Base-by-base conservation (phyloP, 768 basidiomycete species). In the Clitopilus hobsonii region DNA sequence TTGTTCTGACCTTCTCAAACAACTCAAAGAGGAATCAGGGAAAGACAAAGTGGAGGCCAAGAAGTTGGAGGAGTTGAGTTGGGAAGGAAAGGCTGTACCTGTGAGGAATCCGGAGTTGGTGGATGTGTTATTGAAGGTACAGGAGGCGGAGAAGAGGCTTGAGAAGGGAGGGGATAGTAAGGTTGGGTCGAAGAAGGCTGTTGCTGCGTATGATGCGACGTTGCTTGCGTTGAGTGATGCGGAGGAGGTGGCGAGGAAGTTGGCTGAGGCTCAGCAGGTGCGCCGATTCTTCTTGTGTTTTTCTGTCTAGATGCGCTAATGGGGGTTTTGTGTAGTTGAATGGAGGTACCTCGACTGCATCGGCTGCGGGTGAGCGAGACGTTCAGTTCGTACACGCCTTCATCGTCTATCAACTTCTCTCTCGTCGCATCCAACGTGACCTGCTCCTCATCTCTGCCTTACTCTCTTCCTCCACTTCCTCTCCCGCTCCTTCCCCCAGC, bases 51-150 rank as follows among this genome's bases (percentile, higher is more conserved):
- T 70, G 49, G 74, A 66, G 8, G 70, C 67, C 7, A 82, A 78
- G 66, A 83, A 77, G 66, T 73, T 96, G 54, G 73, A 72, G 51
- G 71, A 78, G 51, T 70, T 94, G 29, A 59, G 74, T 1, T 97
- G 94, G 91, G 93, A 94, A 58, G 92, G 83, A 5, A 80, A 88
- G 61, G 82, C 83, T 0, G 83, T 98, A 5, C 91, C 94, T 16
- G 79, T 97, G 45, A 81, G 95, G 53, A 94, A 89, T 63, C 92
- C 93, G 0, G 94, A 98, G 69, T 74, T 98, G 55, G 95, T 97
- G 48, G 90, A 88, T 63, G 89, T 91, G 26, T 72, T 97, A 54
- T 70, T 92, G 58, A 88, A 82, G 60, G 88, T 96, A 3, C 91
- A 95, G 63, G 83, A 86, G 16, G 90, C 88, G 1, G 82, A 94